Conservation (phyloP, 129 eudicot species). For the Oenanthe sinensis region DNA sequence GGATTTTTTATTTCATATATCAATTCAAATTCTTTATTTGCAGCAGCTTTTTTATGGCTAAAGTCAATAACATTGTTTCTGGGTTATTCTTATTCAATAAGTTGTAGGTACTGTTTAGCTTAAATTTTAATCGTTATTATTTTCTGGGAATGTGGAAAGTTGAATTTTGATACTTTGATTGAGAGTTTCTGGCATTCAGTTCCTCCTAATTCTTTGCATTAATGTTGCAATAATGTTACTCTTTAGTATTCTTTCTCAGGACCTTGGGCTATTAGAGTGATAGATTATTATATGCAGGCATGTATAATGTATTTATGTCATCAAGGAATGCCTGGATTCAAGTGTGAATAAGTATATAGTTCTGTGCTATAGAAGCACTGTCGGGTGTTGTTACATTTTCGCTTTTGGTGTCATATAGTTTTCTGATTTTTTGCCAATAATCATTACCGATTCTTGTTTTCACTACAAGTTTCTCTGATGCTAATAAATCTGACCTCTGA, state of each 20-base stretch:
- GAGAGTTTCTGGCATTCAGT: not conserved
- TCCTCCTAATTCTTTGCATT: not conserved
- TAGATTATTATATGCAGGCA: not conserved
- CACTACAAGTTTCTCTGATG: not conserved
- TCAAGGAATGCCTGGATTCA: not conserved
- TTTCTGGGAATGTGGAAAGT: not conserved
- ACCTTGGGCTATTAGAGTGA: not conserved
- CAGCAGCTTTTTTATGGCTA: not conserved
- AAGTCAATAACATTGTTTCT: not conserved
- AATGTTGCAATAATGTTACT: not conserved
- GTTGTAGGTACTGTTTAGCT: not conserved
- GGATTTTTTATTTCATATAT: not conserved
- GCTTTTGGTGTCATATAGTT: not conserved
- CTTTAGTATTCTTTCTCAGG: not conserved
- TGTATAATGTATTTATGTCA: not conserved
- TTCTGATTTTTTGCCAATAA: not conserved
- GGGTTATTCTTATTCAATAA: not conserved
- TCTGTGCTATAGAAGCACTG: not conserved
- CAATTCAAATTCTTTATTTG: not conserved
- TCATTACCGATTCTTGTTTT: not conserved
- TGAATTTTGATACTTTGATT: not conserved
- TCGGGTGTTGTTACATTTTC: not conserved
- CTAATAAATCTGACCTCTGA: slow-evolving; percentile 1
- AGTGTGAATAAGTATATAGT: not conserved
- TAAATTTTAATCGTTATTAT: not conserved